Base-by-base conservation (phyloP, 345 rosid genomes). In the Hirschfeldia incana region DNA sequence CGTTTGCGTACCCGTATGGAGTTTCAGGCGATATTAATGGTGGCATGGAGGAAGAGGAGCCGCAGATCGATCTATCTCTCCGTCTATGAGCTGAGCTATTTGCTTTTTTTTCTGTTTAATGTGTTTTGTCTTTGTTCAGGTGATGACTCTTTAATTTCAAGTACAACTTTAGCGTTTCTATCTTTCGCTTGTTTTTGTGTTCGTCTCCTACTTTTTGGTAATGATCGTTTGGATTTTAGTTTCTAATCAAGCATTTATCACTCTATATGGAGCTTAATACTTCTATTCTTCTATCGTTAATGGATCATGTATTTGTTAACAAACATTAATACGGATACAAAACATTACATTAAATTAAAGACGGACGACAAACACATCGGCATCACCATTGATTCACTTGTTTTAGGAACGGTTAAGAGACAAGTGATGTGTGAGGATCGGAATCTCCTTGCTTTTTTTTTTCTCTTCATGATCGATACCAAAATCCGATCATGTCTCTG, bases 31-130 rank as follows among this genome's bases (percentile, higher is more conserved):
- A 21, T 21, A 0, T 21, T 21, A 21, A 21, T 21, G 55, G 62
- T 4, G 13, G 0, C 12, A 11, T 75, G 69, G 83, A 58, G 5
- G 83, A 80, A 65, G 81, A 81, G 1, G 78, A 72, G 2, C 57
- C 77, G 60, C n/a, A 60, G 34, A 75, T 81, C 5, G 78, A 81
- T 37, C 84, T 81, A 1, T 81, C 84, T 67, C 81, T 81, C 30
- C 84, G 84, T 67, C 37, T 81, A 2, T 81, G 68, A 81, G 44
- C 9, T 34, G 21, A 21, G 44, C 9, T 34, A 34, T 7, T 65
- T 0, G 11, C 29, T 78, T 37, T 11, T 12, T 32, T 69, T 34
- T 12, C 29, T 32, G 70, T 77, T 70, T 78, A 0, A 21, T 21
- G 21, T 21, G 21, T 21, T 70, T 78, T 6, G 33, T 63, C 67